Conservation (phyloP, 805 yeast genomes). For the Candida coleopterorum region DNA sequence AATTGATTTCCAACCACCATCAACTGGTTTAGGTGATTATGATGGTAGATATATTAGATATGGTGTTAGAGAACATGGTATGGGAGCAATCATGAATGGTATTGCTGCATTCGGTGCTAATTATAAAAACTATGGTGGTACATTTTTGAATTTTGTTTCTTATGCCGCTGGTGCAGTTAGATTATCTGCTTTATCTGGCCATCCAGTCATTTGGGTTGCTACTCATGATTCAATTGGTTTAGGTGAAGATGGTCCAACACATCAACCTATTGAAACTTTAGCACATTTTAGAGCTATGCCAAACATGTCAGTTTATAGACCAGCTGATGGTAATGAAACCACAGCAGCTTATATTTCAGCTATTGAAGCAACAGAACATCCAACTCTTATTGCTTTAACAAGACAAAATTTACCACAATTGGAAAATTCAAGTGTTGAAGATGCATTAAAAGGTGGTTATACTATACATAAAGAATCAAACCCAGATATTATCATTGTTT, state of each 20-base stretch:
- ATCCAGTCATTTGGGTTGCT: conserved; percentile 82
- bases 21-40: conserved; percentile 76
- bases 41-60: conserved; percentile 91
- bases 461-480: conserved; percentile 53
- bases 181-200: conserved; percentile 78
- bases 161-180: conserved; percentile 87
- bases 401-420: conserved; percentile 92
- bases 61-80: conserved; percentile 99
- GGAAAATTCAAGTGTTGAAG: conserved; percentile 86
- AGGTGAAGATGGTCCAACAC: conserved; percentile 94
- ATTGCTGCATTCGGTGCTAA: conserved; percentile 86
- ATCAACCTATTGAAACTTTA: conserved; percentile 85
- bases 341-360: conserved; percentile 78
- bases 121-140: conserved; percentile 90
- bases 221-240: conserved; percentile 88
- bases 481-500: conserved; percentile 67
- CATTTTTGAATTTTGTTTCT: conserved; percentile 88
- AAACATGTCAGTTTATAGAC: conserved; percentile 84
- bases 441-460: conserved; percentile 95
- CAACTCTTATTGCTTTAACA: conserved; percentile 70
- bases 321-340: conserved; percentile 87
- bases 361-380: conserved; percentile 56
- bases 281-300: conserved; percentile 85
- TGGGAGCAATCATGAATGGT: conserved; percentile 99
- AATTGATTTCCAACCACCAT: conserved; percentile 88